Evolutionary conservation across 2,329 filamentous ascomycete genomes (phyloP), one percentile per base, ranked within the genome.

Genomic region (Fusarium gaditjirri): DNA sequence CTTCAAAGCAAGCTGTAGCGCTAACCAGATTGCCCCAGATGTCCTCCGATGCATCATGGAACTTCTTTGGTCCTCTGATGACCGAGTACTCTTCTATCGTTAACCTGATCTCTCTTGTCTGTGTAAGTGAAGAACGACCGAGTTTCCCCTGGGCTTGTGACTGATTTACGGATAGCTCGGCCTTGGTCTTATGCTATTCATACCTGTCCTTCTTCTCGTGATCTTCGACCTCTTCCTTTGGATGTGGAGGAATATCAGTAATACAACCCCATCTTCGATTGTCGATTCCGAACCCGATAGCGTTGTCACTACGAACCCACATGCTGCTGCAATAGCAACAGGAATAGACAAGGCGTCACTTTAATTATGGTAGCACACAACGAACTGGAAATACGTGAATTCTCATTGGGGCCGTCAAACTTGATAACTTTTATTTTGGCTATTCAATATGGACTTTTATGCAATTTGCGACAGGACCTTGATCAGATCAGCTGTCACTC

Each of bases 401-500:
- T 49, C 33, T 49, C 21, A 29, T 49, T 46, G 33, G 33, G 46
- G 42, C 43, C 35, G 46, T 54, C 42, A 60, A 57, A 57, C 59
- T 59, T 68, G 58, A 52, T 54, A 50, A 50, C 68, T 52, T 71
- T 78, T 70, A 66, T 72, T 74, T 73, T 66, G 49, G 43, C 56
- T 67, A 61, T 69, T 55, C 54, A 52, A 44, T 65, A 61, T 65
- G 46, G 65, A 65, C 66, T 70, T 75, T 79, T 79, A 83, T 64
- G 86, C 86, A 78, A 97, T 86, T 79, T 94, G 86, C 75, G 92
- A 87, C 68, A 98, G 79, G 41, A 97, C 93, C 87, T 97, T 98
- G 81, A 98, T 87, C 78, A 99, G 83, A 84, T 99, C 96, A 52
- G 90, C 91, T n/a, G 94, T 94, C 50, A 99, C 95, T 67, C 96